A percentile compares a stretch with the other conserved stretches of the same genome.
Conservation (phyloP, 163 green algal species). For the Trebouxiophyceae sp. region DNA sequence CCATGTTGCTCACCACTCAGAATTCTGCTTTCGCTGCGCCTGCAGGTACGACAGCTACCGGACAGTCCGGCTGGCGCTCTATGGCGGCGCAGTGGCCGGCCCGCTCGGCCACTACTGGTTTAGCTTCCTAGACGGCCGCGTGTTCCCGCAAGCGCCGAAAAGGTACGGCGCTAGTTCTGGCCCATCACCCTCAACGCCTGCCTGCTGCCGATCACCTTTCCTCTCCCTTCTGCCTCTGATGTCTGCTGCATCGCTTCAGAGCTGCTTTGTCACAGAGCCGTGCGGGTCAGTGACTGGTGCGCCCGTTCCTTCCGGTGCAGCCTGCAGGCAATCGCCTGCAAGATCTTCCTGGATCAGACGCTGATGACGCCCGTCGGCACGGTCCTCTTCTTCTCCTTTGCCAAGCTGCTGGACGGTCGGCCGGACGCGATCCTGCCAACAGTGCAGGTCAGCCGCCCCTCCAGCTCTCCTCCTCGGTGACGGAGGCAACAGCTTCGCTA, state of each 20-base stretch:
- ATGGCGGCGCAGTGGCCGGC: constrained; percentile 4
- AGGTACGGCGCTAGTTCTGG: not conserved
- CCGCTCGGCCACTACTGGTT: constrained; percentile 8
- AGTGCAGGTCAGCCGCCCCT: constrained; percentile 3
- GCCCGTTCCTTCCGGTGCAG: constrained; percentile 1
- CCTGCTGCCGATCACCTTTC: too few relatives aligned
- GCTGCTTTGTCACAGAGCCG: too few relatives aligned
- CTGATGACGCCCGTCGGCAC: constrained; percentile 13
- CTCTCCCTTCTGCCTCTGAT: too few relatives aligned
- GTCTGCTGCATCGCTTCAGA: too few relatives aligned
- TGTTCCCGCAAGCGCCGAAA: not conserved
- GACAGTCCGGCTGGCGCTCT: constrained; percentile 4
- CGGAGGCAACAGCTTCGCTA: too few relatives aligned
- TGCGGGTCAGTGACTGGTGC: not conserved
- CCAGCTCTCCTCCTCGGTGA: not conserved
- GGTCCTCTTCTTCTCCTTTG: constrained; percentile 5
- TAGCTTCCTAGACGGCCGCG: not conserved
- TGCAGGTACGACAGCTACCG: not conserved
- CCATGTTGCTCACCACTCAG: not conserved
- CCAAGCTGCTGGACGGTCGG: not conserved
- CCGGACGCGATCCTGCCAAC: not conserved
- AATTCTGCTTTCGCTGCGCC: not conserved
- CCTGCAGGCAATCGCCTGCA: not conserved
- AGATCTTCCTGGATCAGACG: constrained; percentile 10
- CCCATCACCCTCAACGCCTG: not conserved